phyloP scores from a whole-genome alignment of 2,329 filamentous ascomycete genomes.

The Neobulgaria alba region DNA sequence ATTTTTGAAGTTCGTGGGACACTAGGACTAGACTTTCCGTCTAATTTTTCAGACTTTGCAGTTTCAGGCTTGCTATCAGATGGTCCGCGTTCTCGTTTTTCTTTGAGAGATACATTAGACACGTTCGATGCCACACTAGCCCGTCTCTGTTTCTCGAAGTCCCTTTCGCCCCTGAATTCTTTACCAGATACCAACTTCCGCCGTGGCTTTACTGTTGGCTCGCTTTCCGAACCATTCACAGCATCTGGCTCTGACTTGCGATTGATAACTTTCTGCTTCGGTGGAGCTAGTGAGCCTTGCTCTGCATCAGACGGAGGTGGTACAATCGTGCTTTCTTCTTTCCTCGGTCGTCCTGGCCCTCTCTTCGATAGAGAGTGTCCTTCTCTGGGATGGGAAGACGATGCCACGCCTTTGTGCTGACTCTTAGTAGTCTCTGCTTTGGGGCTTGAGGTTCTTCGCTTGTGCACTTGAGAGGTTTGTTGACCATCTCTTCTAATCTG shows the following conservation, averaged over 20 bases:
- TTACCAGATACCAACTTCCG: constrained; percentile 56
- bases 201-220: constrained; percentile 46
- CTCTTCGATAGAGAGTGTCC: constrained; percentile 27
- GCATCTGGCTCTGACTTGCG: constrained; percentile 48
- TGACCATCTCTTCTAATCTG: constrained; percentile 15
- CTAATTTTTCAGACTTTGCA: too few species aligned
- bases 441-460: constrained; percentile 19
- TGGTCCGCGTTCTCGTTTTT: constrained; percentile 31
- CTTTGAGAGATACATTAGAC: constrained; percentile 41
- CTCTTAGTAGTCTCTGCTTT: constrained; percentile 16
- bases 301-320: constrained; percentile 22
- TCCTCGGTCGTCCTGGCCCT: constrained; percentile 44
- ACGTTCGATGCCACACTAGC: constrained; percentile 45
- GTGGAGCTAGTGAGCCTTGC: constrained; percentile 26
- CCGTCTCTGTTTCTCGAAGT: constrained; percentile 44
- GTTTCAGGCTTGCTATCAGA: constrained; percentile 36
- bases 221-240: constrained; percentile 37
- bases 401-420: constrained; percentile 12
- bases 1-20: constrained; percentile 15
- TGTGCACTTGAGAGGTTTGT: constrained; percentile 19
- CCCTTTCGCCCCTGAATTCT: constrained; percentile 49
- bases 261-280: constrained; percentile 40
- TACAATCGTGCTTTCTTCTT: constrained; percentile 33
- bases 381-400: constrained; percentile 17
- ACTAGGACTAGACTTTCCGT: constrained; percentile 26